Percentiles rank a stretch among this genome's conserved stretches.
Conservation (phyloP, 768 basidiomycete genomes). For the Pleurotus djamor region DNA sequence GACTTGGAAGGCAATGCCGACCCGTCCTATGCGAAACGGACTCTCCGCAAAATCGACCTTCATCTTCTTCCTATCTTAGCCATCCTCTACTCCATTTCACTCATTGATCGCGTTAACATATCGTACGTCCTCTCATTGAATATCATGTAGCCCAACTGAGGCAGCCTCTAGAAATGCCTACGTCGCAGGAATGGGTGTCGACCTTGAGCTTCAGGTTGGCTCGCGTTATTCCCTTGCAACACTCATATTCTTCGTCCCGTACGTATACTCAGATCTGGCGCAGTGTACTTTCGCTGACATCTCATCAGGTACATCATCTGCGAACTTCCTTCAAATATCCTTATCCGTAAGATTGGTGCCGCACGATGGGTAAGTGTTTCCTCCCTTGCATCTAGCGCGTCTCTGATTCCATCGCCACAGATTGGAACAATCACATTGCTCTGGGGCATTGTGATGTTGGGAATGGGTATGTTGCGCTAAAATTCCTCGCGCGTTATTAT, state of each 20-base stretch:
- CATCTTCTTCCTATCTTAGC: slow-evolving; percentile 3
- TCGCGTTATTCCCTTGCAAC: slow-evolving; percentile 1
- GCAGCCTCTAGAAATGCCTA: not conserved
- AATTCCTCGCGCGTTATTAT: too few species aligned
- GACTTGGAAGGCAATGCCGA: slow-evolving; percentile 1
- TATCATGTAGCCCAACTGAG: not conserved
- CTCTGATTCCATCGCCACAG: not conserved
- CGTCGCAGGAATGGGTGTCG: slow-evolving; percentile 2
- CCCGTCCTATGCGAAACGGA: not conserved
- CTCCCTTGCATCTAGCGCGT: slow-evolving; percentile 14
- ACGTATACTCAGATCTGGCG: not conserved
- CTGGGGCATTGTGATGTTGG: slow-evolving; percentile 1
- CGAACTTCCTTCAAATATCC: slow-evolving; percentile 2
- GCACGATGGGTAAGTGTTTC: slow-evolving; percentile 18
- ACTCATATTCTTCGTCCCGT: slow-evolving; percentile 6
- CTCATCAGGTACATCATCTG: slow-evolving; percentile 1
- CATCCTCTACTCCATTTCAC: slow-evolving; percentile 1
- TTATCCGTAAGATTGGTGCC: slow-evolving; percentile 6
- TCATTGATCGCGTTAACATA: slow-evolving; percentile 5
- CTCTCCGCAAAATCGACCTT: not conserved
- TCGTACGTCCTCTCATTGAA: not conserved
- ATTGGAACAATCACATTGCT: not conserved
- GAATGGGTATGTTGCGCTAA: not conserved
- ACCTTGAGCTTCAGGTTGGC: not conserved
- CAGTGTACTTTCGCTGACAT: not conserved